A percentile compares a stretch with the other conserved stretches of the same genome.
Evolutionary conservation across 495 filamentous ascomycete species (phyloP).

Genomic region (Pseudotulostoma volvatum): DNA sequence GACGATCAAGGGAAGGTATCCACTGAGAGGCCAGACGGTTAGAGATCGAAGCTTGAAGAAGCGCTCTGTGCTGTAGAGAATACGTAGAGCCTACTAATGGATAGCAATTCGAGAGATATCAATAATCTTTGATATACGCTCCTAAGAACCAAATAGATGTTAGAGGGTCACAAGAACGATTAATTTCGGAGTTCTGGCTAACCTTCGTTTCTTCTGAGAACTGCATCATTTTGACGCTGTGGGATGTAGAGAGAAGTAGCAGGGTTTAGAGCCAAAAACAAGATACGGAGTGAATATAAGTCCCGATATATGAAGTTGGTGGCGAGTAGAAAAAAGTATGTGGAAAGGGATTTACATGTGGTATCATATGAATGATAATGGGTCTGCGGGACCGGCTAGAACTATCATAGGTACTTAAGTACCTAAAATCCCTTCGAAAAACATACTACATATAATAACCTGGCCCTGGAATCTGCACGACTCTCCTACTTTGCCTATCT

Average conservation of each 20-base stretch:
- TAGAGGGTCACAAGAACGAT: constrained; percentile 3
- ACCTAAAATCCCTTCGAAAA: too few relatives aligned
- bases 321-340: too few relatives aligned
- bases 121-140: constrained; percentile 89
- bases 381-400: too few relatives aligned
- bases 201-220: constrained; percentile 97
- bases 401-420: too few relatives aligned
- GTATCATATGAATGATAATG: too few relatives aligned
- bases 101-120: constrained; percentile 89
- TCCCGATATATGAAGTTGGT: too few relatives aligned
- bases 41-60: not conserved
- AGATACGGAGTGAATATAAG: too few relatives aligned
- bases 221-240: constrained; percentile 48
- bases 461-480: too few relatives aligned
- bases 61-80: not conserved
- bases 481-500: too few relatives aligned
- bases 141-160: constrained; percentile 32
- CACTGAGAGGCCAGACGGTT: constrained; percentile 39
- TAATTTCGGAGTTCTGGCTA: constrained; percentile 5
- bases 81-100: constrained; percentile 54
- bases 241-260: not conserved
- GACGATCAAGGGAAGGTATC: constrained; percentile 90
- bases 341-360: too few relatives aligned
- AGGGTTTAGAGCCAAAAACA: not conserved
- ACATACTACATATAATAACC: not conserved